Base-by-base conservation (phyloP, 768 basidiomycete genomes). In the Boletus rufocinnamomeus region DNA sequence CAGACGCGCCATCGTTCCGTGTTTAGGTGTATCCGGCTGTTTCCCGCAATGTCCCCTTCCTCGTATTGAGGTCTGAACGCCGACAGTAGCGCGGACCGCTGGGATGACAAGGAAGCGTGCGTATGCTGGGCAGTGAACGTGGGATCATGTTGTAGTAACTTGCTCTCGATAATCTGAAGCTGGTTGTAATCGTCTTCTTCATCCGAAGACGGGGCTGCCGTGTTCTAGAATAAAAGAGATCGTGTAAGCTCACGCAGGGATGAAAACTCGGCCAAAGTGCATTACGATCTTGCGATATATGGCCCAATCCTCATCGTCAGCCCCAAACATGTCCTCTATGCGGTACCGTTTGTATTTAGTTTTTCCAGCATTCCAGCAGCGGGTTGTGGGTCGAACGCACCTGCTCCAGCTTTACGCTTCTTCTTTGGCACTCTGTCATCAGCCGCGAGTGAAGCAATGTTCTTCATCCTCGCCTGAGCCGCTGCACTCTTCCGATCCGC, bases 401-500 rank as follows among this genome's bases (percentile, higher is more conserved):
- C 93, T 60, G 87, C 86, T 8, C 84, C 87, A 8, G 78, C 87
- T 76, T 92, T 95, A 53, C 91, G 85, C 70, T 91, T 89, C 79
- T 91, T 94, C 75, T 90, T 93, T 2, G 88, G 78, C 14, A 89
- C 81, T 3, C 87, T 82, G 44, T 93, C 91, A 58, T 98, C 97
- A 2, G 87, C 87, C 0, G 97, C 96, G 40, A 99, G 77, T 47
- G 84, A 89, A 1, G 96, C 93, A 37, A 99, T 97, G 61, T 84
- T 91, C 77, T 96, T 96, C 96, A 98, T 97, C 63, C 95, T 78
- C 32, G 89, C 91, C 73, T 98, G 97, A 0, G 95, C 88, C 19
- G 93, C 95, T 14, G 95, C 93, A 63, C 93, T 94, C 76, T 98
- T 97, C 52, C 97, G 78, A 71, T 99, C 95, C 30, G 81, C 87